These are phyloP conservation scores for Daedaleopsis nitida DNA, from an alignment of 768 basidiomycete genomes.

Conservation along the genomic window DNA sequence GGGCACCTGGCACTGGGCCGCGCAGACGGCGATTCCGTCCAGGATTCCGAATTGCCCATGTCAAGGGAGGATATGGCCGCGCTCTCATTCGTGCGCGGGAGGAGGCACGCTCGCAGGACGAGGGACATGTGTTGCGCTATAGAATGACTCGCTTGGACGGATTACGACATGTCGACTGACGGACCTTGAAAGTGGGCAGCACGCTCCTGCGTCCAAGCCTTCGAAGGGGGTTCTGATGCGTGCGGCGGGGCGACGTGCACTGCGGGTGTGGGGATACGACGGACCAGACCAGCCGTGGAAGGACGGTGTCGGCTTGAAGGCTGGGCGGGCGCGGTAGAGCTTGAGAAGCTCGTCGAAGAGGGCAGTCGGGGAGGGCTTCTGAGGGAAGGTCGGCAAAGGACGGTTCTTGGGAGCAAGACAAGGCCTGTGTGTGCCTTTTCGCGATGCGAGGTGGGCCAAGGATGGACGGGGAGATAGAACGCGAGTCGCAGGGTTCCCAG, in stretches of 20 bases:
- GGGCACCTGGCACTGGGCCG: background rate
- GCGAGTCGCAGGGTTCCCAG: background rate
- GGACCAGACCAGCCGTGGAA: background rate
- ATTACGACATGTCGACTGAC: conserved; percentile 3
- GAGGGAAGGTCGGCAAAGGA: background rate
- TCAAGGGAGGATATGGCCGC: background rate
- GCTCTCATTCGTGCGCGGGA: background rate
- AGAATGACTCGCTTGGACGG: background rate
- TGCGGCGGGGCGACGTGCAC: background rate
- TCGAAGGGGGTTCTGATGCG: conserved; percentile 6
- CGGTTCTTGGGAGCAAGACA: background rate
- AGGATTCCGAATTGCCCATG: background rate
- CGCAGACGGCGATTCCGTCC: background rate
- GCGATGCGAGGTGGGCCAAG: background rate
- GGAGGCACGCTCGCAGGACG: background rate
- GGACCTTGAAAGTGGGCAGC: background rate
- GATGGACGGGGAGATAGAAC: background rate
- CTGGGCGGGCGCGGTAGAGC: background rate
- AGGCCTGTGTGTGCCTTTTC: background rate
- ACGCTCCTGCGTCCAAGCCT: background rate
- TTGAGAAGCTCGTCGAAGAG: background rate
- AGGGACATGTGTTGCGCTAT: background rate
- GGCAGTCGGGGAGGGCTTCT: background rate
- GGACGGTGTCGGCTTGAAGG: background rate
- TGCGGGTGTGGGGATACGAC: background rate